phyloP scores from a whole-genome alignment of 1,284 basidiomycete genomes.

The Macrocystidia cucumis region DNA sequence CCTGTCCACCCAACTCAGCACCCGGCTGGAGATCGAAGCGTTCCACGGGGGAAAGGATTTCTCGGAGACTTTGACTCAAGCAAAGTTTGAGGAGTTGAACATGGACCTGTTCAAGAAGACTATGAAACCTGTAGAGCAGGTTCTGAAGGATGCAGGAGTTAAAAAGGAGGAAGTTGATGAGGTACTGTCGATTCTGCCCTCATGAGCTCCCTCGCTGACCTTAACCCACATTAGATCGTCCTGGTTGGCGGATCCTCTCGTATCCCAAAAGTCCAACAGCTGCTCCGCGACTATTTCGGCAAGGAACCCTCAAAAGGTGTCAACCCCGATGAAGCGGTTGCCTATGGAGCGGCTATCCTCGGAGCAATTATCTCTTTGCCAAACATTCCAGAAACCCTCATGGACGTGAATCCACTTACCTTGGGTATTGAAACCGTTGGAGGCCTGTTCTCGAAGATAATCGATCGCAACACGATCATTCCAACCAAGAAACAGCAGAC shows the following conservation, averaged over 20 bases:
- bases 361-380: conserved; percentile 85
- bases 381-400: conserved; percentile 60
- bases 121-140: conserved; percentile 70
- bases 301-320: conserved; percentile 76
- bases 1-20: conserved; percentile 62
- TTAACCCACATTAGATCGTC: conserved; percentile 44
- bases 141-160: conserved; percentile 64
- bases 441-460: conserved; percentile 80
- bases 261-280: conserved; percentile 83
- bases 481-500: conserved; percentile 78
- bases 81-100: conserved; percentile 72
- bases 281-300: conserved; percentile 84
- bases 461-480: conserved; percentile 83
- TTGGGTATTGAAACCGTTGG: conserved; percentile 87
- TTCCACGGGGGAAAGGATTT: conserved; percentile 71
- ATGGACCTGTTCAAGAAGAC: conserved; percentile 66
- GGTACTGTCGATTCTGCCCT: conserved; percentile 29
- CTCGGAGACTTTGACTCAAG: conserved; percentile 65
- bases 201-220: background rate
- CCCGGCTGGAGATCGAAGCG: conserved; percentile 70
- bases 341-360: conserved; percentile 89
- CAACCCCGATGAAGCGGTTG: conserved; percentile 93
- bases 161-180: conserved; percentile 62
- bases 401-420: conserved; percentile 79
- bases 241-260: conserved; percentile 89